Evolutionary conservation across 345 rosid genomes (phyloP).

Genomic region (Sisymbrium irio): DNA sequence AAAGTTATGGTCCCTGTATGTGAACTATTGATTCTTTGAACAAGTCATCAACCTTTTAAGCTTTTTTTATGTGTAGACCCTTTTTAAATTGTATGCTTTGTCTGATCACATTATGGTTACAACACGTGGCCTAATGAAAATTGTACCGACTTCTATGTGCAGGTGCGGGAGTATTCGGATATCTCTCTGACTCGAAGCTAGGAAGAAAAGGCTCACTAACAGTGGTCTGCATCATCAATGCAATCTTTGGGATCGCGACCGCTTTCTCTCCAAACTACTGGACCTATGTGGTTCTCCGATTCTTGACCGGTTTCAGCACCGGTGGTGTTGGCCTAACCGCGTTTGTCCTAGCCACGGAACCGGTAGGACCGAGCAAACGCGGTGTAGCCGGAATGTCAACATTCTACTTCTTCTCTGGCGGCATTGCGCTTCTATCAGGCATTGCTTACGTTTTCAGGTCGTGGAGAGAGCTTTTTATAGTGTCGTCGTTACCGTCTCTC

Average conservation of each 20-base stretch:
- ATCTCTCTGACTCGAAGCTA: conserved; percentile 79
- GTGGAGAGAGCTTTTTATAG: conserved; percentile 76
- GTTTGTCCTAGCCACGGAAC: conserved; percentile 85
- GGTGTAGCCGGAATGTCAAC: conserved; percentile 95
- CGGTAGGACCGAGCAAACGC: conserved; percentile 78
- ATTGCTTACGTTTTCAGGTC: conserved; percentile 63
- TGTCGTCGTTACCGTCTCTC: conserved; percentile 71
- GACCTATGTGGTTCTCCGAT: conserved; percentile 60
- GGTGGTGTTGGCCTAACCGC: conserved; percentile 90
- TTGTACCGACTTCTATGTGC: conserved; percentile 12
- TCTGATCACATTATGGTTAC: neutral
- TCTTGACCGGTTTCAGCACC: conserved; percentile 85
- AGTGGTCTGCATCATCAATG: conserved; percentile 66
- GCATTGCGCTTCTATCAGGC: conserved; percentile 67
- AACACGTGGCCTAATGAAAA: conserved; percentile 5
- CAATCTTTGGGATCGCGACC: conserved; percentile 70
- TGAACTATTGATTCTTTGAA: neutral
- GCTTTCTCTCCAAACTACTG: conserved; percentile 71
- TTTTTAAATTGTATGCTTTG: neutral
- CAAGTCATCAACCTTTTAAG: neutral
- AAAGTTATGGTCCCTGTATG: neutral
- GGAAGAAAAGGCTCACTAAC: conserved; percentile 94
- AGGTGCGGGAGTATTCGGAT: conserved; percentile 96
- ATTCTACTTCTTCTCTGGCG: conserved; percentile 86
- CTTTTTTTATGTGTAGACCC: too few species aligned